Base-by-base conservation (phyloP, 2,329 filamentous ascomycete genomes). In the Cytospora paraplurivora region DNA sequence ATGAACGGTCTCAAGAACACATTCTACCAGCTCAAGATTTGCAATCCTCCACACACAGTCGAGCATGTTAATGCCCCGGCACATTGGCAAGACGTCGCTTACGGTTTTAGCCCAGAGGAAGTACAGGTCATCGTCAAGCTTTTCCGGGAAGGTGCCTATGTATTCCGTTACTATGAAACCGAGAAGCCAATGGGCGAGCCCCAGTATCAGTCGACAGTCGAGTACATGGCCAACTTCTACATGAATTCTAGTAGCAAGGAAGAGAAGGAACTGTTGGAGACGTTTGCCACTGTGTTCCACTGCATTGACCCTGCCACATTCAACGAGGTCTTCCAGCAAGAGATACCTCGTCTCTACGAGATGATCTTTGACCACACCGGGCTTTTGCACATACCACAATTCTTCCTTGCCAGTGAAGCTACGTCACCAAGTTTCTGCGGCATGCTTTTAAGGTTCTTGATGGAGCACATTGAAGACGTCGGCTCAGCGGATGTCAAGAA, bases 231-330 rank as follows among this genome's bases (percentile, higher is more conserved):
- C 19, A 97, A 95, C 70, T 92, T 96, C 71, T 96, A 96, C 74
- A 96, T 97, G 85, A 88, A 95, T 50, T 94, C 93, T 0, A 96
- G 92, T 74, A 90, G 88, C 66, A 96, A 96, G 71, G 96, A 99
- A 73, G 96, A 99, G 76, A 99, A 99, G 75, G 95, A 99, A 61
- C 83, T 99, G 10, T 82, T 99, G 7, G 96, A 99, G 79, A 96
- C 92, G 2, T 99, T 99, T 74, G 95, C 94, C 2, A 98, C 95
- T 0, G 93, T 99, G 34, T 99, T 99, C 73, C 95, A 99, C 74
- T 96, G 94, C 76, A 95, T 99, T 68, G 95, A 99, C 72, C 95
- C 95, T 1, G 95, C 96, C 12, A 97, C 94, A 0, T 99, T 99
- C 74, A 93, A 99, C 71, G 95, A 99, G 78, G 93, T 99, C 49